phyloP scores from a whole-genome alignment of 495 filamentous ascomycete genomes.

The Aspergillus ellipticus region DNA sequence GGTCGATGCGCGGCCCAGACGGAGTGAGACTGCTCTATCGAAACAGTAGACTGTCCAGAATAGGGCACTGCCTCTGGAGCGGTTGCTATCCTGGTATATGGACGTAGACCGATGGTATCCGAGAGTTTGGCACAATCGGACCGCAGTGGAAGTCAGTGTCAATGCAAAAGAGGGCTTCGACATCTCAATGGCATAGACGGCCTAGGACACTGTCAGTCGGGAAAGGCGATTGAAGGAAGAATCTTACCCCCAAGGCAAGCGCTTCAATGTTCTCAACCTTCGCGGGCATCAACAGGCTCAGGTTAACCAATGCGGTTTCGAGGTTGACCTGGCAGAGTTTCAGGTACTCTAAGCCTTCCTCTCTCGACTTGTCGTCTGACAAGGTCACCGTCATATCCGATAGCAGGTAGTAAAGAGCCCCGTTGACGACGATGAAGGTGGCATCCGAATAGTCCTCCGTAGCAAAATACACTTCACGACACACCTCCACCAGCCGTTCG shows the following conservation, averaged over 20 bases:
- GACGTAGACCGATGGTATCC: constrained; percentile 59
- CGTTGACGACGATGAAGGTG: constrained; percentile 54
- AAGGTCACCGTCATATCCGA: constrained; percentile 41
- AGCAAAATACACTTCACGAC: constrained; percentile 56
- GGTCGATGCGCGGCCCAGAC: constrained; percentile 56
- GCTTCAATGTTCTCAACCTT: constrained; percentile 57
- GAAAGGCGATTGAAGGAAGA: neutral
- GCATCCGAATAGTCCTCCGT: constrained; percentile 54
- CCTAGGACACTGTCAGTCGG: constrained; percentile 21
- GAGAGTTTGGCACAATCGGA: constrained; percentile 57
- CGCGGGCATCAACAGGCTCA: constrained; percentile 57
- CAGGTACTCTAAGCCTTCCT: constrained; percentile 39
- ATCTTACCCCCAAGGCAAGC: constrained; percentile 53
- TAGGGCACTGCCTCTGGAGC: constrained; percentile 37
- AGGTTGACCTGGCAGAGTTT: constrained; percentile 53
- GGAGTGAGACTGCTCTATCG: constrained; percentile 59
- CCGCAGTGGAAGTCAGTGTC: constrained; percentile 55
- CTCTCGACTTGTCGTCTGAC: constrained; percentile 21
- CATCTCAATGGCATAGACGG: constrained; percentile 57
- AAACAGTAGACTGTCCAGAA: constrained; percentile 65
- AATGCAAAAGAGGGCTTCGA: constrained; percentile 62
- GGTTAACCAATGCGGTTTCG: constrained; percentile 53
- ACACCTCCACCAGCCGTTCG: constrained; percentile 55
- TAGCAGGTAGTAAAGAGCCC: constrained; percentile 55
- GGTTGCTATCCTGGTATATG: constrained; percentile 42